phyloP scores from a whole-genome alignment of 805 yeast species.

The Starmerella khaoyaiensis region DNA sequence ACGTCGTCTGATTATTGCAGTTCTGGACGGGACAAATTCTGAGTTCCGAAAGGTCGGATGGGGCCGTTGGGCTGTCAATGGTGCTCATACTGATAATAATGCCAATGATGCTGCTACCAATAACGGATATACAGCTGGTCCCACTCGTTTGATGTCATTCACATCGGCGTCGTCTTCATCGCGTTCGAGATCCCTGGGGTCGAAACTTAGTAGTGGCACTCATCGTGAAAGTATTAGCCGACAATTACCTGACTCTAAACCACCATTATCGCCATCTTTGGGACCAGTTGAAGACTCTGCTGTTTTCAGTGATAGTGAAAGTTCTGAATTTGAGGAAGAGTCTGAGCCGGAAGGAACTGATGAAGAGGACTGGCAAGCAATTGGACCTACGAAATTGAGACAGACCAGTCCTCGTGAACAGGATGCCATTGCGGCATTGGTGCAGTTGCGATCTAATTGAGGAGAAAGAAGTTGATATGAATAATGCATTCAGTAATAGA shows the following conservation, averaged over 20 bases:
- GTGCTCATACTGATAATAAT: constrained; percentile 42
- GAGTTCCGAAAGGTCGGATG: constrained; percentile 86
- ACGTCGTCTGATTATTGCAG: constrained; percentile 78
- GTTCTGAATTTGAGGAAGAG: constrained; percentile 26
- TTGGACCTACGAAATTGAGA: constrained; percentile 59
- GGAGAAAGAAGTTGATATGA: no score
- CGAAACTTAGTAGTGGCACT: not conserved
- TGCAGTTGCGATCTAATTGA: constrained; percentile 36
- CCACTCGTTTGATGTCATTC: not conserved
- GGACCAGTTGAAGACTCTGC: constrained; percentile 18
- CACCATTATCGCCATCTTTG: constrained; percentile 28
- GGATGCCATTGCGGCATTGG: constrained; percentile 53
- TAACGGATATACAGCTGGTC: constrained; percentile 23
- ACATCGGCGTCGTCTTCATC: not conserved
- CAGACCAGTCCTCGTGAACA: constrained; percentile 32
- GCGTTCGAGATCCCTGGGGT: not conserved
- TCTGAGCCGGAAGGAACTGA: constrained; percentile 45
- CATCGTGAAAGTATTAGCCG: constrained; percentile 21
- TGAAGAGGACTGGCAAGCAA: constrained; percentile 92
- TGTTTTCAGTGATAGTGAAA: constrained; percentile 21
- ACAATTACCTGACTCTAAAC: constrained; percentile 21
- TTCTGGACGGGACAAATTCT: constrained; percentile 60
- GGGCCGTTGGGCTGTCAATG: constrained; percentile 91
- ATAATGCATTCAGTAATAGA: no score
- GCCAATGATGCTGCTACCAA: constrained; percentile 34